phyloP scores from a whole-genome alignment of 1,284 basidiomycete species.

The Ustilago shanxiensis region DNA sequence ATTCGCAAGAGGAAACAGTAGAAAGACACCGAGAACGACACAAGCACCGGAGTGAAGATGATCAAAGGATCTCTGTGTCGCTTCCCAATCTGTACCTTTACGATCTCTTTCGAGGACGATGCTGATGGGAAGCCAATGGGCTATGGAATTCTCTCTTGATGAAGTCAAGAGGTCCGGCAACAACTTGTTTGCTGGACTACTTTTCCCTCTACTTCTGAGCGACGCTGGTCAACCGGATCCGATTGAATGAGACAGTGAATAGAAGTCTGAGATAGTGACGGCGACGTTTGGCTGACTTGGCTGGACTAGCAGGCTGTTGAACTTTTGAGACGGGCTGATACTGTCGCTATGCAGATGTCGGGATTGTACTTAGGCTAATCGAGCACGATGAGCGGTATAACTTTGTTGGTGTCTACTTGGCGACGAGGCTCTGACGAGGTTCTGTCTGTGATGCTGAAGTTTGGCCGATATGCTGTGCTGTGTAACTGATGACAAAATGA shows the following conservation, averaged over 20 bases:
- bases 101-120: background rate
- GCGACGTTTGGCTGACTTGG: background rate
- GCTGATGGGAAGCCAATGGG: background rate
- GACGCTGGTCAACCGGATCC: background rate
- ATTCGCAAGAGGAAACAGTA: background rate
- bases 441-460: background rate
- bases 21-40: background rate
- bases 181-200: background rate
- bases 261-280: background rate
- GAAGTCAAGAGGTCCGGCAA: background rate
- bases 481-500: too few species aligned
- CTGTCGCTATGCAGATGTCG: background rate
- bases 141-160: background rate
- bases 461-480: background rate
- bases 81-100: background rate
- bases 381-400: background rate
- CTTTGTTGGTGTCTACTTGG: background rate
- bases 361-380: too few species aligned
- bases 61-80: background rate
- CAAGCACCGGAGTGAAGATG: background rate
- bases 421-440: conserved; percentile 6
- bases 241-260: background rate
- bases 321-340: background rate
- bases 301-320: background rate
- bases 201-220: background rate